phyloP scores from a whole-genome alignment of 495 filamentous ascomycete species.

The Apodospora peruviana region DNA sequence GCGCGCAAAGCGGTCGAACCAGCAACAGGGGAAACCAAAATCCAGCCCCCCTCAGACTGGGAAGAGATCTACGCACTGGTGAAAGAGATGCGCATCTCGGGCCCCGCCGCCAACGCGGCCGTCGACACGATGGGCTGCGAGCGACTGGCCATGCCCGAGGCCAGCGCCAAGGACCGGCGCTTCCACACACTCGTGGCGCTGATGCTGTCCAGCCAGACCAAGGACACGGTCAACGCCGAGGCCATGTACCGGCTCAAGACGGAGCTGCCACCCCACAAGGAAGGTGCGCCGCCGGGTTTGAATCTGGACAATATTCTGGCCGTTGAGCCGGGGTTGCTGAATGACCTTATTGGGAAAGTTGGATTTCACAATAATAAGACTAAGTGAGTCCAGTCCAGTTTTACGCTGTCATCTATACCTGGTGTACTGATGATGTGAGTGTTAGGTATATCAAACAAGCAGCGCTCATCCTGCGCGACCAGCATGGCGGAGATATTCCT shows the following conservation, averaged over 20 bases:
- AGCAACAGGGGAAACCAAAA: conserved; percentile 45
- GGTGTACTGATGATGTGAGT: no score
- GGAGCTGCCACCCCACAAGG: conserved; percentile 53
- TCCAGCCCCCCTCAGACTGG: conserved; percentile 75
- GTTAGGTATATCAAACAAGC: conserved; percentile 74
- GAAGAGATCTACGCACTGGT: conserved; percentile 73
- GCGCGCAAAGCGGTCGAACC: conserved; percentile 57
- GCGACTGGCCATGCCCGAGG: conserved; percentile 54
- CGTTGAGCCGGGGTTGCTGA: conserved; percentile 61
- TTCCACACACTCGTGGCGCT: conserved; percentile 89
- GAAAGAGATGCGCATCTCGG: conserved; percentile 68
- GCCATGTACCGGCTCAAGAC: conserved; percentile 76
- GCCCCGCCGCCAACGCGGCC: conserved; percentile 63
- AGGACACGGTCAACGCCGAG: conserved; percentile 85
- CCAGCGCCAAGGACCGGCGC: conserved; percentile 59
- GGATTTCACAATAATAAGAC: conserved; percentile 98
- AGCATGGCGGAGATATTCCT: conserved; percentile 74
- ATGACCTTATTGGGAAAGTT: conserved; percentile 74
- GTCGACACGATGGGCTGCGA: conserved; percentile 99
- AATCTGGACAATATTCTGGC: conserved; percentile 76
- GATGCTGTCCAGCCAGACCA: conserved; percentile 96
- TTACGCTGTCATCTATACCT: neutral
- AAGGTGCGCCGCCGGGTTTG: conserved; percentile 42
- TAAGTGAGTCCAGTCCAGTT: conserved; percentile 29
- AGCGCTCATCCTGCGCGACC: conserved; percentile 65